Evolutionary conservation across 2,329 filamentous ascomycete species (phyloP), one percentile per base, ranked within the genome.

Genomic region (Truncatella angustata): DNA sequence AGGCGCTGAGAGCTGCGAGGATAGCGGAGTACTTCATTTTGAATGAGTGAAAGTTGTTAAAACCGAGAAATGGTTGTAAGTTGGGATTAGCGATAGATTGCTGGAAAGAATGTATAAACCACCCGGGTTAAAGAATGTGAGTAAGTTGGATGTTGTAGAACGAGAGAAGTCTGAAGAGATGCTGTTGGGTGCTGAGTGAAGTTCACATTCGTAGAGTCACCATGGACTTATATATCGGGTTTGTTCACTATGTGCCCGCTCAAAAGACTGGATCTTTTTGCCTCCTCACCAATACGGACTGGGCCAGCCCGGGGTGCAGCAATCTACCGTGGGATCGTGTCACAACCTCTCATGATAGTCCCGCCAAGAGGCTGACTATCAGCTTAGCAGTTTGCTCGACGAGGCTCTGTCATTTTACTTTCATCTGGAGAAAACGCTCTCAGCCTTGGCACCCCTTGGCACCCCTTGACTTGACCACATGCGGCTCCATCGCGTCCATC

Each of bases 21-120:
- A 56, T 45, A 34, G 54, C 37, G 51, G 56, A 57, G 57, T 58
- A 59, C 60, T 63, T 61, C 61, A 60, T 64, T 39, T 55, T 58
- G 58, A 36, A 3, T 5, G 23, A n/a, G 7, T 21, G 30, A 24
- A 37, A 4, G n/a, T 35, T n/a, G 21, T 48, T 35, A 47, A 23
- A 28, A 47, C 10, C 16, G 32, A 11, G n/a, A 5, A 21, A 28
- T 47, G 21, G 21, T n/a, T 45, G 10, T 24, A 20, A 20, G 16
- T 10, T 40, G 18, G 20, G 37, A 11, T 9, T 6, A 10, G 9
- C 6, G 10, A 24, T 20, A 24, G 20, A 12, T 16, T 32, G 26
- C 28, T 32, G 46, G 30, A 39, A 37, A 5, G 46, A 49, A 49
- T 37, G 46, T 37, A 26, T 49, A 39, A n/a, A 49, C 46, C 46